phyloP scores from a whole-genome alignment of 176 grass and related monocot genomes.

The Cenchrus americanus region DNA sequence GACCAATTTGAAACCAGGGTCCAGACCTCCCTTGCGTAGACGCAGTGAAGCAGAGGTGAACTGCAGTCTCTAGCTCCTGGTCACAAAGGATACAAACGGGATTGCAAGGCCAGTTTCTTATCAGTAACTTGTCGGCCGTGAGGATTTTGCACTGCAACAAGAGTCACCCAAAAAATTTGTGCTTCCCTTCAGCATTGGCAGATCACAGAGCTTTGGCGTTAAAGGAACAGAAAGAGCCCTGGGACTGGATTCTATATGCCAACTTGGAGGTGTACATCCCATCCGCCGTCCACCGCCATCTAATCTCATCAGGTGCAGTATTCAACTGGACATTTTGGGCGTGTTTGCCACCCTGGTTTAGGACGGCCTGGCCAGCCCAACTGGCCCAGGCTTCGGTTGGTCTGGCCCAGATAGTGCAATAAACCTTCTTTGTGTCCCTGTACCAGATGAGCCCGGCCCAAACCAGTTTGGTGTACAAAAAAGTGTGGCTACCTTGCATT shows the following conservation, averaged over 20 bases:
- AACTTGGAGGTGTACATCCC: background rate
- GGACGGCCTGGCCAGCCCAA: too few relatives aligned
- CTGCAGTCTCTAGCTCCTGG: background rate
- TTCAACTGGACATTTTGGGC: background rate
- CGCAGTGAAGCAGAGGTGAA: background rate
- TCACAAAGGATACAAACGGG: background rate
- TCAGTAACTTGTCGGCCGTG: background rate
- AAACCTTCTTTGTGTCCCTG: too few relatives aligned
- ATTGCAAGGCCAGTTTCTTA: background rate
- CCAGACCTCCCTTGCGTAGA: background rate
- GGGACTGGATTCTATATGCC: background rate
- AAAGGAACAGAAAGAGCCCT: background rate
- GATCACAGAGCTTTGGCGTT: rapidly evolving
- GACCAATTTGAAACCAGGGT: background rate
- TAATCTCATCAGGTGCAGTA: background rate
- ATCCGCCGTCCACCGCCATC: background rate
- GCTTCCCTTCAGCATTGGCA: background rate
- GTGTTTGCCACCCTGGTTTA: too few relatives aligned
- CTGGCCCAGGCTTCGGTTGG: too few relatives aligned
- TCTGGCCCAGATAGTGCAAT: too few relatives aligned
- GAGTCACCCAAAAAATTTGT: background rate
- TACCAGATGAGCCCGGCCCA: too few relatives aligned
- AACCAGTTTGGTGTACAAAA: too few relatives aligned
- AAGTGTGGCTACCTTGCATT: too few relatives aligned
- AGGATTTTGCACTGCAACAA: background rate